Percentiles rank a stretch among this genome's conserved stretches.
These are phyloP conservation scores for Salix arbutifolia DNA, from an alignment of 345 rosid species.

Conservation along the genomic window DNA sequence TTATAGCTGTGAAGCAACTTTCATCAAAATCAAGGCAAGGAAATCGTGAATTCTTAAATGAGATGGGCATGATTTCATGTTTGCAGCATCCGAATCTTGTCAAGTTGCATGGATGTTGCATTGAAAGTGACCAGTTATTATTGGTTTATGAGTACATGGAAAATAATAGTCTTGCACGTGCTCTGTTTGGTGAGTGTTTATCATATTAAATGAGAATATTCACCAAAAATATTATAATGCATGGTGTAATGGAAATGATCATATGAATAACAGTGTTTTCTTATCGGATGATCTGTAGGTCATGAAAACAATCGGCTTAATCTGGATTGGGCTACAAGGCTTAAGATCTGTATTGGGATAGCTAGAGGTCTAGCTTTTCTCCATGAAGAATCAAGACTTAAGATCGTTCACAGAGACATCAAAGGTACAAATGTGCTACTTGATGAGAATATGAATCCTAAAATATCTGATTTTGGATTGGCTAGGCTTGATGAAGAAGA, in stretches of 20 bases:
- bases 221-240: not conserved
- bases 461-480: conserved; percentile 37
- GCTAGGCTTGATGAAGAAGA: conserved; percentile 34
- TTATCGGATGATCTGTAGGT: conserved; percentile 7
- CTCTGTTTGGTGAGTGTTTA: conserved; percentile 37
- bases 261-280: not conserved
- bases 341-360: conserved; percentile 29
- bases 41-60: conserved; percentile 52
- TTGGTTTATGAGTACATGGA: conserved; percentile 54
- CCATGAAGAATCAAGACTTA: conserved; percentile 31
- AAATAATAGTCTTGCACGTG: conserved; percentile 51
- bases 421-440: conserved; percentile 31
- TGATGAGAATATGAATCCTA: conserved; percentile 28
- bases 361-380: conserved; percentile 37
- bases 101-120: conserved; percentile 50
- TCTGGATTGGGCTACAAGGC: conserved; percentile 32
- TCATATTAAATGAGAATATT: not conserved
- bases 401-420: conserved; percentile 37
- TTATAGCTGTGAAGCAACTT: conserved; percentile 52
- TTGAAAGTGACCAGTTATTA: conserved; percentile 53
- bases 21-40: conserved; percentile 57
- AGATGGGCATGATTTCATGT: conserved; percentile 60
- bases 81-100: conserved; percentile 58
- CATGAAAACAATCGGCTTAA: conserved; percentile 4
- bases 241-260: not conserved